A percentile compares a stretch with the other conserved stretches of the same genome.
Conservation (phyloP, 257 asterid species). For the Solanum tacnaense region DNA sequence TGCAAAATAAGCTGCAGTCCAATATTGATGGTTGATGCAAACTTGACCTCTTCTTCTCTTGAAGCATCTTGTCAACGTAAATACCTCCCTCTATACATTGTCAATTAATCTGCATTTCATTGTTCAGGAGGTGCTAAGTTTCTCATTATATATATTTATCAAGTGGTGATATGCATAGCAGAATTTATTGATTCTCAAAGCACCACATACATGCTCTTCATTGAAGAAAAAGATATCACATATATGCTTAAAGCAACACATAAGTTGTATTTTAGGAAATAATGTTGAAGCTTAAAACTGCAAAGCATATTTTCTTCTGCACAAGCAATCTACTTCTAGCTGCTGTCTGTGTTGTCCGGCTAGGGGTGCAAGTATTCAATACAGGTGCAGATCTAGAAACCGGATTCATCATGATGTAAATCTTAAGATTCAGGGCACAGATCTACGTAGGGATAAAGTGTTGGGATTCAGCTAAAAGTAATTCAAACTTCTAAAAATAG, state of each 20-base stretch:
- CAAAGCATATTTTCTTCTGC: background rate
- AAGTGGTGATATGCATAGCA: background rate
- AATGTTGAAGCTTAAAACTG: background rate
- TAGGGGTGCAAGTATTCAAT: background rate
- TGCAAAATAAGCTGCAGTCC: conserved; percentile 49
- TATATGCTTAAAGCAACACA: background rate
- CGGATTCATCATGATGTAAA: background rate
- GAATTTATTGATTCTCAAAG: background rate
- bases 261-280: background rate
- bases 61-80: conserved; percentile 61
- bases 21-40: conserved; percentile 78
- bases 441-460: background rate
- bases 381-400: background rate
- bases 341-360: background rate
- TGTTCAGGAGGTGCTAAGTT: background rate
- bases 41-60: conserved; percentile 58
- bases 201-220: background rate
- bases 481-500: background rate
- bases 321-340: background rate
- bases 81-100: background rate
- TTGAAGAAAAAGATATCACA: background rate
- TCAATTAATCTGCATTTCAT: background rate
- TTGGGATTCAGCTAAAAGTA: background rate
- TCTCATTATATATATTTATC: background rate
- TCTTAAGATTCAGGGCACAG: background rate